Conservation (phyloP, 495 filamentous ascomycete species). For the Talaromyces trachyspermus region DNA sequence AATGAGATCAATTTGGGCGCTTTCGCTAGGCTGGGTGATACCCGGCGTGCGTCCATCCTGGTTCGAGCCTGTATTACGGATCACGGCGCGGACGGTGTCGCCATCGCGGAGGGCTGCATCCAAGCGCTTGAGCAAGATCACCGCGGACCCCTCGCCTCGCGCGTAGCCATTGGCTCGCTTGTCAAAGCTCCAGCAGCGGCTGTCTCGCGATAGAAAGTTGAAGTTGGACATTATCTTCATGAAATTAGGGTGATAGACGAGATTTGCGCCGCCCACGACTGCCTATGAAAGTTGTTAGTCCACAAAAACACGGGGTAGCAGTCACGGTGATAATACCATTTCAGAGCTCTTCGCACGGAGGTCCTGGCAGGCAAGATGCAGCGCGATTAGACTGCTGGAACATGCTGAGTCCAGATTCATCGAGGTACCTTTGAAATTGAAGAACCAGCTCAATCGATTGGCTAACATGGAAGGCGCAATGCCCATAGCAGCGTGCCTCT, state of each 20-base stretch:
- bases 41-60: slow-evolving; percentile 28
- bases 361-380: slow-evolving; percentile 44
- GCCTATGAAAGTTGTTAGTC: slow-evolving; percentile 2
- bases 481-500: slow-evolving; percentile 4
- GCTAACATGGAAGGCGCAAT: slow-evolving; percentile 28
- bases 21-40: slow-evolving; percentile 11
- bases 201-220: slow-evolving; percentile 19
- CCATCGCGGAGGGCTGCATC: slow-evolving; percentile 25
- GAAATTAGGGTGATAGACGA: slow-evolving; percentile 29
- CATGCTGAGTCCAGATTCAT: slow-evolving; percentile 39
- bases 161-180: slow-evolving; percentile 55
- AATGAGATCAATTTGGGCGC: slow-evolving; percentile 18
- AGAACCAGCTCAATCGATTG: slow-evolving; percentile 34
- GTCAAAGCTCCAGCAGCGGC: slow-evolving; percentile 51
- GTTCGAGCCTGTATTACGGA: slow-evolving; percentile 27
- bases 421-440: slow-evolving; percentile 33
- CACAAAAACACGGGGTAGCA: neutral
- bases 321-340: neutral
- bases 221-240: slow-evolving; percentile 23
- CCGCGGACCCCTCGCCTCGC: slow-evolving; percentile 48
- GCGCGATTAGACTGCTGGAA: slow-evolving; percentile 40
- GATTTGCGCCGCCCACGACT: slow-evolving; percentile 29
- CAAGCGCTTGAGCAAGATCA: slow-evolving; percentile 28
- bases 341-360: slow-evolving; percentile 27
- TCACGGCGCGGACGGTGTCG: slow-evolving; percentile 32